These are phyloP conservation scores for Paramecium sonneborni DNA, from an alignment of 73 alveolate species.

Conservation along the genomic window DNA sequence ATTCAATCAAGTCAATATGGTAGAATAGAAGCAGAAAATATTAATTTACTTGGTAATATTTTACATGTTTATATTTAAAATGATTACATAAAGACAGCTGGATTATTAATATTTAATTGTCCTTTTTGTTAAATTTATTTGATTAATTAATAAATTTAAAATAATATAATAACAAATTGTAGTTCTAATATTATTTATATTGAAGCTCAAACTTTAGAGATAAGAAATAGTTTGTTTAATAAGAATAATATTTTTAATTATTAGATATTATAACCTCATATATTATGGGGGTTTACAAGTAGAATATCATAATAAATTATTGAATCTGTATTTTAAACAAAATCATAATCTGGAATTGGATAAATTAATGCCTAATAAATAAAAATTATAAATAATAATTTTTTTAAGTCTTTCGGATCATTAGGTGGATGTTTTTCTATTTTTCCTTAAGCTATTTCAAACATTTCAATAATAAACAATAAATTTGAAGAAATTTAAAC, in stretches of 20 bases:
- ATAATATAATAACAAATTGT: neutral
- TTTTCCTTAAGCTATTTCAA: neutral
- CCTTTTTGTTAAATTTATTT: neutral
- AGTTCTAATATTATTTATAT: neutral
- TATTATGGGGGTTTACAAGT: neutral
- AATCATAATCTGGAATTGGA: neutral
- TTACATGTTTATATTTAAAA: neutral
- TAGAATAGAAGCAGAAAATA: neutral
- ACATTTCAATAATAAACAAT: neutral
- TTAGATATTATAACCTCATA: neutral
- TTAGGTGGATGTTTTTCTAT: neutral
- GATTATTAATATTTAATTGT: neutral
- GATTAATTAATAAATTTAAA: neutral
- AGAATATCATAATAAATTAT: neutral
- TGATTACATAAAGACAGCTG: neutral
- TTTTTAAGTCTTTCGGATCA: neutral
- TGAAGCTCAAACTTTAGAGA: neutral
- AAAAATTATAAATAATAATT: neutral
- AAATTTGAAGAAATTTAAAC: neutral
- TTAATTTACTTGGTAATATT: neutral
- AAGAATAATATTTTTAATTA: neutral
- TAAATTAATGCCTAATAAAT: neutral
- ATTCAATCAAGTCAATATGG: neutral
- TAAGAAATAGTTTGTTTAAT: neutral
- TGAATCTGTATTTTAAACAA: neutral